Conservation (phyloP, 225 moss, liverwort and hornwort species). For the Neckera pumila region DNA sequence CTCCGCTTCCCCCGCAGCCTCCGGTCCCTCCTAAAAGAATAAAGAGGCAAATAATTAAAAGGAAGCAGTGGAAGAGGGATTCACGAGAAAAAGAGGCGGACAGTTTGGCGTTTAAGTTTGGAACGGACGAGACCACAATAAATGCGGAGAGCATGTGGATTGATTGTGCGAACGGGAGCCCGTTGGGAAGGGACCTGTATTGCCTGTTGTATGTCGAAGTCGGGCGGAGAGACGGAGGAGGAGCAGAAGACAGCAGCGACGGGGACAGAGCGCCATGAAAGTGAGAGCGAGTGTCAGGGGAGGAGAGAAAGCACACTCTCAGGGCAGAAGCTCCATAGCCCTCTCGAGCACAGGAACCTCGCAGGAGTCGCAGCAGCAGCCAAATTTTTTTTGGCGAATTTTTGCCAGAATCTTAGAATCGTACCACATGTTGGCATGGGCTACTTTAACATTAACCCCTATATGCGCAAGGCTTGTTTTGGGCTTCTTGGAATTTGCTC, state of each 20-base stretch:
- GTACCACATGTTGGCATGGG: not conserved
- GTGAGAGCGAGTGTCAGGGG: not conserved
- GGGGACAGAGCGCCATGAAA: not conserved
- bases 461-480: too few relatives aligned
- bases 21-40: not conserved
- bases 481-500: too few relatives aligned
- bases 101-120: not conserved
- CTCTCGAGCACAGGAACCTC: not conserved
- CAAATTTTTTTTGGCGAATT: not conserved
- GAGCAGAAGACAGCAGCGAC: not conserved
- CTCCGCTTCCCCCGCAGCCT: not conserved
- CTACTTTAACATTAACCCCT: not conserved
- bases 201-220: not conserved
- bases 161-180: slow-evolving; percentile 2
- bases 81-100: not conserved
- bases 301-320: not conserved
- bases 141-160: slow-evolving; percentile 23
- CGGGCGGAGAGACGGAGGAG: not conserved
- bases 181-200: not conserved
- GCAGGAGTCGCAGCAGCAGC: not conserved
- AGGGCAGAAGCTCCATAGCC: not conserved
- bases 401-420: too few relatives aligned
- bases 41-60: not conserved
- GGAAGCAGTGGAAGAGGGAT: not conserved
- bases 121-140: not conserved